Evolutionary conservation across 164 flowering plant genomes (phyloP).

Genomic region (Vitis rupestris): DNA sequence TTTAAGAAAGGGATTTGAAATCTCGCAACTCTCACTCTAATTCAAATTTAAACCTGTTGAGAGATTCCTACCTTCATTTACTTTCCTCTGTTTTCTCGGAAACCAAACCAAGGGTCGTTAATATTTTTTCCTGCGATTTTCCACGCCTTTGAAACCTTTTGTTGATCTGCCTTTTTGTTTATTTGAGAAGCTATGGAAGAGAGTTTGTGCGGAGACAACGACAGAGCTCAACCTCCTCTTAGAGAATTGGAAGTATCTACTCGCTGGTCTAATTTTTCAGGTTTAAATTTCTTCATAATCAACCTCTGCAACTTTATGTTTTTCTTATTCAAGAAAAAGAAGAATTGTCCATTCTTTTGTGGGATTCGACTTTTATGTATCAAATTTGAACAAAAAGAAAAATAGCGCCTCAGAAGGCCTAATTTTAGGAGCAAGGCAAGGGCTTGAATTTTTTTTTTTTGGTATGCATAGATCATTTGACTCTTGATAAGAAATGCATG

Average conservation of each 20-base stretch:
- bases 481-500: background rate
- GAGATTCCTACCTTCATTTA: background rate
- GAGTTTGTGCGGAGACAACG: conserved; percentile 64
- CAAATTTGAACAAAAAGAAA: no score
- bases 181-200: conserved; percentile 77
- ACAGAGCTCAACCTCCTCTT: conserved; percentile 69
- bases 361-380: no score
- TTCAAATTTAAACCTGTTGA: no score
- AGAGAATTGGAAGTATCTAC: conserved; percentile 85
- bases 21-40: no score
- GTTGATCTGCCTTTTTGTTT: conserved; percentile 12
- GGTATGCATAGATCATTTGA: background rate
- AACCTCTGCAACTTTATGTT: background rate
- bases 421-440: background rate
- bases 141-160: background rate
- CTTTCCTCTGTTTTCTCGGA: background rate
- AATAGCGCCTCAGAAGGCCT: no score
- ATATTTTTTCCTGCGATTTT: background rate
- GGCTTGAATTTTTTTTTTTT: background rate
- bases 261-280: conserved; percentile 84
- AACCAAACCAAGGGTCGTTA: background rate
- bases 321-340: background rate
- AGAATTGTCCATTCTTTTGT: background rate
- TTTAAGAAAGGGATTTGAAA: no score
- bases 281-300: conserved; percentile 25